These are phyloP conservation scores for Exophiala lecanii-corni DNA, from an alignment of 2,329 filamentous ascomycete genomes.

Conservation along the genomic window DNA sequence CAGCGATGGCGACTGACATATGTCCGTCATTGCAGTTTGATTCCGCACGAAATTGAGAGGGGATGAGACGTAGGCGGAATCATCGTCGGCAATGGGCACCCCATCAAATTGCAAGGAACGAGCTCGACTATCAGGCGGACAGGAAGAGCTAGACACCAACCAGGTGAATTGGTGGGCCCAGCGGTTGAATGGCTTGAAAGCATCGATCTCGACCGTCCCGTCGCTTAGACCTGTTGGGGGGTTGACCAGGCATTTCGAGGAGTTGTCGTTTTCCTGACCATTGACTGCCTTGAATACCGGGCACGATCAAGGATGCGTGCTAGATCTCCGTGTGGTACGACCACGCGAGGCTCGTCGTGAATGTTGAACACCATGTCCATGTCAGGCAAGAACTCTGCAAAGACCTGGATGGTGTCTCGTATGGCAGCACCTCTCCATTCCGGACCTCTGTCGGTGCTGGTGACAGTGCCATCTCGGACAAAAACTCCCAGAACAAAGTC, in stretches of 20 bases:
- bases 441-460: neutral
- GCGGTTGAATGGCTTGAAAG: conserved; percentile 71
- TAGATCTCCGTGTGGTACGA: conserved; percentile 1
- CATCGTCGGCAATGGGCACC: conserved; percentile 53
- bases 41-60: conserved; percentile 86
- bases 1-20: conserved; percentile 84
- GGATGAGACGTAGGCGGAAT: conserved; percentile 61
- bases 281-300: neutral
- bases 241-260: neutral
- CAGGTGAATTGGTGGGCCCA: conserved; percentile 86
- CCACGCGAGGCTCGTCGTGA: conserved; percentile 9
- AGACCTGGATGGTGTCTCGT: neutral
- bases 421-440: neutral
- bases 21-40: conserved; percentile 78
- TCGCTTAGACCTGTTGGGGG: too few relatives aligned
- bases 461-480: neutral
- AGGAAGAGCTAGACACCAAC: conserved; percentile 81
- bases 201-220: too few relatives aligned
- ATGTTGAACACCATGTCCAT: conserved; percentile 6
- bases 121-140: conserved; percentile 71
- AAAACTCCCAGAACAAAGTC: neutral
- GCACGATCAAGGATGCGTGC: neutral
- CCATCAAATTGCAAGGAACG: conserved; percentile 36
- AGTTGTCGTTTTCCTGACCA: neutral
- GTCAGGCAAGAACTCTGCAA: conserved; percentile 4